Evolutionary conservation across 352 stramenopile species (phyloP).

Genomic region (Globisporangium paroecandrum): DNA sequence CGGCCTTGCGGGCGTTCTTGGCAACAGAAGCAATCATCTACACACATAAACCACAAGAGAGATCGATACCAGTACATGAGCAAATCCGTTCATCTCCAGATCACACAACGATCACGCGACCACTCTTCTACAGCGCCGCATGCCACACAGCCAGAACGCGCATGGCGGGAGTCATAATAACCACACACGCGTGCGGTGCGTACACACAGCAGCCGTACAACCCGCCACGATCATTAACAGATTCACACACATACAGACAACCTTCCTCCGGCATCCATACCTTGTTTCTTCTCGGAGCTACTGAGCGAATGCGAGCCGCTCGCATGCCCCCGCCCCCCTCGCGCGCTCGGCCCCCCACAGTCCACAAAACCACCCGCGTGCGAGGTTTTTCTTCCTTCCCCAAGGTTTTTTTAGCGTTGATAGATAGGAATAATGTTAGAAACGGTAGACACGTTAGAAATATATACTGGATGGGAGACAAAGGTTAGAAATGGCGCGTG

Average conservation of each 20-base stretch:
- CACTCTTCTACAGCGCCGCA: neutral
- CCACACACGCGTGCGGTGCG: neutral
- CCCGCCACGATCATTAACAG: neutral
- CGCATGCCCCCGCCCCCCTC: neutral
- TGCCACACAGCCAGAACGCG: neutral
- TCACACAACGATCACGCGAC: neutral
- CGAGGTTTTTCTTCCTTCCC: neutral
- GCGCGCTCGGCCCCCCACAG: neutral
- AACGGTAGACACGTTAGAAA: neutral
- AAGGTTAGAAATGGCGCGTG: slow-evolving; percentile 9
- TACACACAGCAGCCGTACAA: neutral
- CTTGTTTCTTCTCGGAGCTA: slow-evolving; percentile 23
- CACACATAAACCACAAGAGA: neutral
- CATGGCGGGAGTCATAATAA: neutral
- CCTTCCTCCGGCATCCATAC: neutral
- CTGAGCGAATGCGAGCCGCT: slow-evolving; percentile 19
- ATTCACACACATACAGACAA: neutral
- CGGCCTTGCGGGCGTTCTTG: slow-evolving; percentile 59
- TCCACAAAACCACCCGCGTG: slow-evolving; percentile 13
- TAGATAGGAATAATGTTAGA: neutral
- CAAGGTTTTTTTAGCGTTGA: neutral
- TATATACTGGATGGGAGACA: neutral
- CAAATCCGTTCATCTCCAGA: neutral
- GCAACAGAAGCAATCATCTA: slow-evolving; percentile 73
- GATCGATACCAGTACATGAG: neutral